These are phyloP conservation scores for Venturia pyrina DNA, from an alignment of 2,329 filamentous ascomycete species.

Conservation along the genomic window DNA sequence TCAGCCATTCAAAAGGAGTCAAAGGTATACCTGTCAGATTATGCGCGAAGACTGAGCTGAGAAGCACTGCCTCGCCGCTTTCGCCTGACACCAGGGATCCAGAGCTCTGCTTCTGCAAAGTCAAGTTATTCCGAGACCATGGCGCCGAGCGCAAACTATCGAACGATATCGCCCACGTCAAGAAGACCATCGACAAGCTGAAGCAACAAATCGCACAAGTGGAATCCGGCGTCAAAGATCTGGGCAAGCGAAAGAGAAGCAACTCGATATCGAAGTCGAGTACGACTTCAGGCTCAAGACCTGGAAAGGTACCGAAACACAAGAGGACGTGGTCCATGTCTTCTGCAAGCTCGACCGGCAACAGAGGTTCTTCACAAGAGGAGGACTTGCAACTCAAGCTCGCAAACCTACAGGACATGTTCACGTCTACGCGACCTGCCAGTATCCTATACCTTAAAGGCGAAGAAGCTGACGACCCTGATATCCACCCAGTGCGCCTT, in stretches of 20 bases:
- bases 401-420: conserved; percentile 75
- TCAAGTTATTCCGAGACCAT: conserved; percentile 93
- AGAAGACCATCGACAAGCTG: conserved; percentile 92
- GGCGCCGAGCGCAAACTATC: conserved; percentile 90
- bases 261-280: conserved; percentile 38
- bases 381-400: conserved; percentile 74
- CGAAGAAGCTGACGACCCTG: conserved; percentile 68
- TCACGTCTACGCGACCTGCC: conserved; percentile 68
- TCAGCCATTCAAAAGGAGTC: conserved; percentile 96
- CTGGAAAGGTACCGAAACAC: conserved; percentile 80
- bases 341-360: conserved; percentile 44
- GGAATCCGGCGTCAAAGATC: conserved; percentile 49
- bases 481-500: conserved; percentile 65
- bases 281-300: conserved; percentile 40
- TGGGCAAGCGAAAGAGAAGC: conserved; percentile 52
- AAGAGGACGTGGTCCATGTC: conserved; percentile 94
- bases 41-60: conserved; percentile 78
- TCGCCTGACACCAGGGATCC: conserved; percentile 33
- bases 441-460: conserved; percentile 71
- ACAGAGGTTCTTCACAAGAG: conserved; percentile 34
- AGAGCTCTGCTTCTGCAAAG: conserved; percentile 90
- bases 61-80: conserved; percentile 28
- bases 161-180: conserved; percentile 89
- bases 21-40: conserved; percentile 93
- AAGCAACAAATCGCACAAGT: conserved; percentile 84